Percentiles rank a stretch among this genome's conserved stretches.
Evolutionary conservation across 495 filamentous ascomycete genomes (phyloP).

Genomic region (Tuber borchii): DNA sequence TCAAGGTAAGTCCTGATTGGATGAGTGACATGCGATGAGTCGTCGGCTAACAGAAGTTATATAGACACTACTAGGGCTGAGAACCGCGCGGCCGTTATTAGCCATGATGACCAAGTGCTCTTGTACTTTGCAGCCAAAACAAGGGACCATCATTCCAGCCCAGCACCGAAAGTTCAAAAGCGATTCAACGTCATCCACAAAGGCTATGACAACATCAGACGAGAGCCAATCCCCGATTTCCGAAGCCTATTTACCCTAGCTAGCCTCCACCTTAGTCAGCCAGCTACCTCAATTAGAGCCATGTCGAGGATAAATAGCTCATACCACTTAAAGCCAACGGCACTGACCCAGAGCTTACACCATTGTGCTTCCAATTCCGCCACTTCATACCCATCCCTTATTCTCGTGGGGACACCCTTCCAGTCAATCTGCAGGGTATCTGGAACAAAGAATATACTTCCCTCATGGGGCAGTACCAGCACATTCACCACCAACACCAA

Average conservation of each 20-base stretch:
- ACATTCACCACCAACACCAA: slow-evolving; percentile 58
- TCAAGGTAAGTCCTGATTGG: slow-evolving; percentile 9
- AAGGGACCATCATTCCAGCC: slow-evolving; percentile 40
- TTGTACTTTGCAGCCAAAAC: slow-evolving; percentile 47
- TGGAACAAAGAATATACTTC: slow-evolving; percentile 51
- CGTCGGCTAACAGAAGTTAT: neutral
- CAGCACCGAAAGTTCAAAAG: slow-evolving; percentile 29
- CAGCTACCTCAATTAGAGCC: slow-evolving; percentile 17
- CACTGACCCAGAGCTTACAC: slow-evolving; percentile 44
- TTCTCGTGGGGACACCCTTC: slow-evolving; percentile 46
- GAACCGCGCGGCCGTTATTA: slow-evolving; percentile 8
- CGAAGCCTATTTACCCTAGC: slow-evolving; percentile 43
- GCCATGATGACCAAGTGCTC: slow-evolving; percentile 32
- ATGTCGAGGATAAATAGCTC: slow-evolving; percentile 43
- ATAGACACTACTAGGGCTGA: slow-evolving; percentile 10
- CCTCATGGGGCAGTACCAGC: slow-evolving; percentile 47
- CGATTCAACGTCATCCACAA: slow-evolving; percentile 32
- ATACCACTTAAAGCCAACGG: slow-evolving; percentile 21
- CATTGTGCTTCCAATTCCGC: slow-evolving; percentile 48
- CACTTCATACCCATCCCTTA: slow-evolving; percentile 48
- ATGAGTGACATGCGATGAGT: neutral
- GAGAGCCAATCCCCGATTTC: slow-evolving; percentile 43
- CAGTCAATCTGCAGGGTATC: slow-evolving; percentile 56
- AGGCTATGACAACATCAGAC: slow-evolving; percentile 35
- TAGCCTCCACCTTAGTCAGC: slow-evolving; percentile 39